Percentiles rank a stretch among this genome's conserved stretches.
These are phyloP conservation scores for Xylaria sp. DNA, from an alignment of 2,329 filamentous ascomycete genomes.

Conservation along the genomic window DNA sequence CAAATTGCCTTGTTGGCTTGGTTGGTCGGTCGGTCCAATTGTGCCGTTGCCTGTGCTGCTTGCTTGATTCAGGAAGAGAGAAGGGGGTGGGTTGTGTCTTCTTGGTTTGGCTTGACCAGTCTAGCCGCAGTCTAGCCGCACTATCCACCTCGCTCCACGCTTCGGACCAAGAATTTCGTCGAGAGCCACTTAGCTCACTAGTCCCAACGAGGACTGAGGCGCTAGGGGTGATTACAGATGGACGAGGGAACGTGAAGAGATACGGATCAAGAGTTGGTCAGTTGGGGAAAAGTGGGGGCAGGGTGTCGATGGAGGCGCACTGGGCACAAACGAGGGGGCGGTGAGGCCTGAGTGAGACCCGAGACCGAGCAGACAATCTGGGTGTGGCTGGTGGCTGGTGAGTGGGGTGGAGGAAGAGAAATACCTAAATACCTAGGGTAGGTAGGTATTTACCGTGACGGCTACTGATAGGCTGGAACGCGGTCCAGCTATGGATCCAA, in stretches of 20 bases:
- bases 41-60: background rate
- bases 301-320: constrained; percentile 20
- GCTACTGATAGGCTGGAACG: constrained; percentile 10
- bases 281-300: constrained; percentile 1
- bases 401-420: background rate
- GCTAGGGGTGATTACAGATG: background rate
- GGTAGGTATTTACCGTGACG: constrained; percentile 1
- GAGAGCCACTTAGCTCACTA: constrained; percentile 23
- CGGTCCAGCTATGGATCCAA: background rate
- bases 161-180: constrained; percentile 8
- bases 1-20: constrained; percentile 14
- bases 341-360: constrained; percentile 3
- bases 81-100: constrained; percentile 8
- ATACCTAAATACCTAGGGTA: too few relatives aligned
- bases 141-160: constrained; percentile 4
- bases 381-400: constrained; percentile 14
- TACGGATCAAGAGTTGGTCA: background rate
- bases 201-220: constrained; percentile 13
- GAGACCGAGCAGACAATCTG: background rate
- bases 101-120: background rate
- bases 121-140: too few relatives aligned
- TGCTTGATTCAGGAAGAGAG: constrained; percentile 25
- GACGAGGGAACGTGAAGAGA: constrained; percentile 12
- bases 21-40: background rate
- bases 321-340: background rate